Base-by-base conservation (phyloP, 768 basidiomycete genomes). In the Leccinellum rugosiceps region DNA sequence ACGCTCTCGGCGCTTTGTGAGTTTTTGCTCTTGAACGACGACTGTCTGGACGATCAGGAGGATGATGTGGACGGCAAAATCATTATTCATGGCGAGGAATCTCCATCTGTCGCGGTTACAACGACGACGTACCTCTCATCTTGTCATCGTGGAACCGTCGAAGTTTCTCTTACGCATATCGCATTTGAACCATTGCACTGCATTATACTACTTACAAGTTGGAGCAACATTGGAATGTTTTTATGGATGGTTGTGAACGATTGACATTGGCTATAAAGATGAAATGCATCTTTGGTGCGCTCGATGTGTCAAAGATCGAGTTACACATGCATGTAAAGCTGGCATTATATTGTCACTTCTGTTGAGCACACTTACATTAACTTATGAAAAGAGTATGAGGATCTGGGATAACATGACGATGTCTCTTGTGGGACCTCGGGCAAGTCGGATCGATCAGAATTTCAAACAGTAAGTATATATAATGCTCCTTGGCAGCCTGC, bases 1-100 rank as follows among this genome's bases (percentile, higher is more conserved):
- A 86, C 80, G 4, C 62, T 80, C 14, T 31, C 35, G 9, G n/a
- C 38, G n/a, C 38, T 41, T 19, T 41, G n/a, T n/a, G 38, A 41
- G 10, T 41, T 10, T 19, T 19, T 41, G 11, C n/a, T 41, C 9
- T 41, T 41, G 38, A n/a, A 11, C 10, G 10, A 41, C 10, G 38
- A 19, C 10, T 41, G 10, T n/a, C 38, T 41, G 38, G 38, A 11
- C n/a, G n/a, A 11, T 41, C 38, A 19, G 38, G 38, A 41, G 10
- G 38, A 41, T 10, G 38, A 41, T 10, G n/a, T n/a, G n/a, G 38
- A 41, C 38, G 10, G 10, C 38, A 41, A 41, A n/a, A 41, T 41
- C 38, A 19, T 41, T 1, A 41, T 41, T 19, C 38, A 19, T 41
- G 38, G 10, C 38, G n/a, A 41, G 38, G 4, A 19, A 19, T 1